Base-by-base conservation (phyloP, 2,329 filamentous ascomycete genomes). In the Colletotrichum higginsianum region DNA sequence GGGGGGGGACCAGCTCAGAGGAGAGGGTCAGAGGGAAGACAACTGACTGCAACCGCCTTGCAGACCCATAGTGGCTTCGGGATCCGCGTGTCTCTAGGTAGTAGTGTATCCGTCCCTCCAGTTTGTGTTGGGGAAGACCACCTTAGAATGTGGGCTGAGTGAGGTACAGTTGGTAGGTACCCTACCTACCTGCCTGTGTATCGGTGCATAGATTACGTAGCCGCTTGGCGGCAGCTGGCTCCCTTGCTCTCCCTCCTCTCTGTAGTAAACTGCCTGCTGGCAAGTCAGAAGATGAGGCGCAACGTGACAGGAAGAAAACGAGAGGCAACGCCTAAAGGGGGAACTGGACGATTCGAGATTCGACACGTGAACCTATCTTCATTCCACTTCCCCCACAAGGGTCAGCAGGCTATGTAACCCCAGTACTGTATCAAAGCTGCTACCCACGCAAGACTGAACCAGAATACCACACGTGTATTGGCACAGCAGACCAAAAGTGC, bases 391-490 rank as follows among this genome's bases (percentile, higher is more conserved):
- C 68, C 57, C 68, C 64, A 71, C 68, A 67, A 66, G 68, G 69
- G 69, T 72, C 66, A 69, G 40, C 53, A 69, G 49, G 52, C 69
- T 69, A 66, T 72, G 69, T 69, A 72, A 69, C 69, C 68, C 65
- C 68, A 46, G 56, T 23, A 40, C 53, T n/a, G 13, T 16, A n/a
- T 38, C 35, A 11, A 11, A 46, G 23, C 40, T 60, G 42, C 56
- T 46, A 60, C 56, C 56, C 56, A 46, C 35, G 56, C 56, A 46
- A n/a, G 15, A 26, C 30, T 46, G 40, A 12, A 44, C 56, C 4
- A 40, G 8, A 52, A 52, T 42, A 62, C 47, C 60, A 21, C 26
- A 35, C 21, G 42, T 62, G 52, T 35, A n/a, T 52, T 16, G 52
- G 16, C 21, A n/a, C 53, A 40, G 52, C 44, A 47, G 60, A 71